A percentile compares a stretch with the other conserved stretches of the same genome.
phyloP scores from a whole-genome alignment of 371 early-diverging fungal species.

The Fennellomyces sp. region DNA sequence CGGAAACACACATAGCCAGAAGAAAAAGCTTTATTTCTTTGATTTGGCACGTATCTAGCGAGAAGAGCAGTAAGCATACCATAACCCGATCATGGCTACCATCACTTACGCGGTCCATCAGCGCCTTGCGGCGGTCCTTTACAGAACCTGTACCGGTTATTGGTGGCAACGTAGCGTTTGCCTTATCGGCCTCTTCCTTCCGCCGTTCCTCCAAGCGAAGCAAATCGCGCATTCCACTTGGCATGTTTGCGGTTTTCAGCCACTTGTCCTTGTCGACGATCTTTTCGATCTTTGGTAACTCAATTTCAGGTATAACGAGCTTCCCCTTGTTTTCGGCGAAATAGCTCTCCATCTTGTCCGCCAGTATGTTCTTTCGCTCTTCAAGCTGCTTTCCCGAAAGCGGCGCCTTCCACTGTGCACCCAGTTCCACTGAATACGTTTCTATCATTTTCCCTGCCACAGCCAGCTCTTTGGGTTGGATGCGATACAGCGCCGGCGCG shows the following conservation, averaged over 20 bases:
- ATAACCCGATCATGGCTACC: not conserved
- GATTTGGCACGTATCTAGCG: slow-evolving; percentile 18
- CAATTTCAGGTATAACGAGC: slow-evolving; percentile 39
- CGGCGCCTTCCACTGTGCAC: slow-evolving; percentile 28
- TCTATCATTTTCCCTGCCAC: slow-evolving; percentile 27
- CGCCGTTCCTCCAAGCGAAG: slow-evolving; percentile 28
- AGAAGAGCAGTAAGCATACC: too few species aligned
- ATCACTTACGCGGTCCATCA: slow-evolving; percentile 39
- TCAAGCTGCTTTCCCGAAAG: slow-evolving; percentile 33
- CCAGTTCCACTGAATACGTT: slow-evolving; percentile 32
- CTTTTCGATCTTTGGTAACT: slow-evolving; percentile 30
- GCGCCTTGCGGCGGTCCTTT: slow-evolving; percentile 38
- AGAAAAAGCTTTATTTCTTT: slow-evolving; percentile 3
- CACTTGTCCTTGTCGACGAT: slow-evolving; percentile 37
- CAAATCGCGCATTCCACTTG: slow-evolving; percentile 30
- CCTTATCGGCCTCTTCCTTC: slow-evolving; percentile 19
- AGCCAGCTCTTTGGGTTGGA: slow-evolving; percentile 30
- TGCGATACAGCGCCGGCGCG: slow-evolving; percentile 29
- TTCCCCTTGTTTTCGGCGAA: slow-evolving; percentile 21
- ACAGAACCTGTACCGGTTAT: slow-evolving; percentile 28
- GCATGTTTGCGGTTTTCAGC: slow-evolving; percentile 31
- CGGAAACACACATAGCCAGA: too few species aligned
- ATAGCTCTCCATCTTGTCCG: slow-evolving; percentile 15
- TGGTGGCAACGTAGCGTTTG: slow-evolving; percentile 17
- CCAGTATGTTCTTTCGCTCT: slow-evolving; percentile 24